A percentile compares a stretch with the other conserved stretches of the same genome.
Conservation (phyloP, 148 eudicot species). For the Mesembryanthemum crystallinum region DNA sequence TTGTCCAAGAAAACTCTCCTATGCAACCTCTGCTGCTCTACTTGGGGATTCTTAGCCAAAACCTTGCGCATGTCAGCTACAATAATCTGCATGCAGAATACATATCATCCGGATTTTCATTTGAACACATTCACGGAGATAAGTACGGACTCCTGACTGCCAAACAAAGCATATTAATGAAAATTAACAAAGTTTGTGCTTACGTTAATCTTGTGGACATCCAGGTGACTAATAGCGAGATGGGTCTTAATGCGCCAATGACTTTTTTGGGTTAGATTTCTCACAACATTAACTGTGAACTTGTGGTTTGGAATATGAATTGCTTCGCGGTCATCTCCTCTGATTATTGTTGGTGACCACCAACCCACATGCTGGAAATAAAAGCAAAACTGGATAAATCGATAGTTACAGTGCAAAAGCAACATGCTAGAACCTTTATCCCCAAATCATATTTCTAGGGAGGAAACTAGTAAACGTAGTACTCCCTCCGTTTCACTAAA, state of each 20-base stretch:
- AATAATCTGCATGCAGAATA: conserved; percentile 51
- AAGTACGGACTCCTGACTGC: neutral
- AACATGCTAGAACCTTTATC: neutral
- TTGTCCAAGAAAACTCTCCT: conserved; percentile 88
- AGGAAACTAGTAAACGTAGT: neutral
- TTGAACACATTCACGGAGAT: neutral
- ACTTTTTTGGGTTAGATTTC: conserved; percentile 87
- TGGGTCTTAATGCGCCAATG: conserved; percentile 97
- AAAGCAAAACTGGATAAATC: neutral
- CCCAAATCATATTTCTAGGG: neutral
- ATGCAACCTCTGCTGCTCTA: conserved; percentile 90
- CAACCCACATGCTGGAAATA: conserved; percentile 84
- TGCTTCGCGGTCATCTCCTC: conserved; percentile 97
- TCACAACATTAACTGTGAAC: conserved; percentile 80
- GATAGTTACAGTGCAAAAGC: neutral
- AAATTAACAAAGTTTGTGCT: conserved; percentile 23
- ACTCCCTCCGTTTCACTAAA: too few relatives aligned
- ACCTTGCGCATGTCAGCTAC: conserved; percentile 98
- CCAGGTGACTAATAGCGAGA: conserved; percentile 81
- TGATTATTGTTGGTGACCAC: conserved; percentile 94
- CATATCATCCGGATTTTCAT: conserved; percentile 3
- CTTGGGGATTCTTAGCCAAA: conserved; percentile 85
- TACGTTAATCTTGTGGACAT: conserved; percentile 82
- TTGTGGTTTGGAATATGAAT: conserved; percentile 94
- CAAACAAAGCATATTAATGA: neutral